phyloP scores from a whole-genome alignment of 441 rosid species.

The Jatropha podagrica region DNA sequence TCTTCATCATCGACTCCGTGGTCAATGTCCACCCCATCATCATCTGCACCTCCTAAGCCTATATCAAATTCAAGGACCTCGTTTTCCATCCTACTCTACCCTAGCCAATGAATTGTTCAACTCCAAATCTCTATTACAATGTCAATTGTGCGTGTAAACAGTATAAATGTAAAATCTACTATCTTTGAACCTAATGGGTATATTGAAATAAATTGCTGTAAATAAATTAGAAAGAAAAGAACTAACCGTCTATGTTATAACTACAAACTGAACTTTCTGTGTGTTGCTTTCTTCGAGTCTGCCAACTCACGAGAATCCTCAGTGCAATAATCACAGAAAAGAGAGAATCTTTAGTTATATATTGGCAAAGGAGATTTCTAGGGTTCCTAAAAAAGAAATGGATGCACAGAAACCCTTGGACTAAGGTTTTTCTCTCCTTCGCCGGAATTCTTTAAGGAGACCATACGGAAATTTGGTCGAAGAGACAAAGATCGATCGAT shows the following conservation, averaged over 20 bases:
- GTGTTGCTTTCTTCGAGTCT: background rate
- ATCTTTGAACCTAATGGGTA: background rate
- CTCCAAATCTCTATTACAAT: constrained; percentile 5
- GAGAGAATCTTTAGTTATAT: background rate
- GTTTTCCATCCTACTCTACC: constrained; percentile 50
- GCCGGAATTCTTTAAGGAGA: background rate
- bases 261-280: background rate
- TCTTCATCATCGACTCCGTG: constrained; percentile 60
- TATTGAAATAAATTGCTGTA: constrained; percentile 1
- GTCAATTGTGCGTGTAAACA: background rate
- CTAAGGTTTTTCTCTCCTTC: background rate
- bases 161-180: background rate
- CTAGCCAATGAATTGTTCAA: background rate
- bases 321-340: background rate
- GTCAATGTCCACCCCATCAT: constrained; percentile 59
- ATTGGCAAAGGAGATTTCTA: constrained; percentile 13
- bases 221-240: background rate
- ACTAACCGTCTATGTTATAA: background rate
- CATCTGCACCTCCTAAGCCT: constrained; percentile 65
- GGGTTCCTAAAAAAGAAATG: constrained; percentile 22
- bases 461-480: background rate
- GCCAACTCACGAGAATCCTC: background rate
- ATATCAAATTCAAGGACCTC: constrained; percentile 88
- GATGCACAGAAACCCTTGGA: constrained; percentile 26
- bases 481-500: background rate